A percentile compares a stretch with the other conserved stretches of the same genome.
These are phyloP conservation scores for Vitis riparia DNA, from an alignment of 164 flowering plant genomes.

Conservation along the genomic window DNA sequence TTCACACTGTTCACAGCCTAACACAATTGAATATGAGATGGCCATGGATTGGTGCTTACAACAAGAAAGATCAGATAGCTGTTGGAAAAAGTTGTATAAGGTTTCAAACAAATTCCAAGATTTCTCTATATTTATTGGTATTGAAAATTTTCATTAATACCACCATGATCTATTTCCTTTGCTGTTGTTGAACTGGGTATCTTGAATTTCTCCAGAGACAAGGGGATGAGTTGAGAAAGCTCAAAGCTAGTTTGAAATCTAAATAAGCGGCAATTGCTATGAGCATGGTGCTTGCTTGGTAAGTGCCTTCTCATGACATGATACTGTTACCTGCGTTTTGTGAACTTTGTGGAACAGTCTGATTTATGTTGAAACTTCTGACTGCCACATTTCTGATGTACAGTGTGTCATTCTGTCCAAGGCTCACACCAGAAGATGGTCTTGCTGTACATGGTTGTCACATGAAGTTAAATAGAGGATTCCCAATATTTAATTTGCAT, in stretches of 20 bases:
- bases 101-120: conserved; percentile 21
- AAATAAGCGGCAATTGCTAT: conserved; percentile 2
- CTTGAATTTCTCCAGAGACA: conserved; percentile 15
- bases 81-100: conserved; percentile 54
- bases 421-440: no score
- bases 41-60: conserved; percentile 74
- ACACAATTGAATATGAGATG: conserved; percentile 75
- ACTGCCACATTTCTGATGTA: no score
- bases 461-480: no score
- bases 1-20: conserved; percentile 78
- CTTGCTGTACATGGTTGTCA: no score
- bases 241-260: conserved; percentile 14
- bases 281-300: background rate
- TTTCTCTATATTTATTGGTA: background rate
- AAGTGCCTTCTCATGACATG: background rate
- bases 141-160: no score
- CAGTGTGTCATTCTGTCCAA: no score
- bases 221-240: conserved; percentile 18
- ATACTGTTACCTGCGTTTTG: background rate
- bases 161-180: background rate
- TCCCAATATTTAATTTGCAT: no score
- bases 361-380: no score
- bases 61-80: conserved; percentile 41
- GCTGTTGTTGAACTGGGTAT: background rate
- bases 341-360: no score